Evolutionary conservation across 257 asterid species (phyloP).

Genomic region (Solanum habrochaites): DNA sequence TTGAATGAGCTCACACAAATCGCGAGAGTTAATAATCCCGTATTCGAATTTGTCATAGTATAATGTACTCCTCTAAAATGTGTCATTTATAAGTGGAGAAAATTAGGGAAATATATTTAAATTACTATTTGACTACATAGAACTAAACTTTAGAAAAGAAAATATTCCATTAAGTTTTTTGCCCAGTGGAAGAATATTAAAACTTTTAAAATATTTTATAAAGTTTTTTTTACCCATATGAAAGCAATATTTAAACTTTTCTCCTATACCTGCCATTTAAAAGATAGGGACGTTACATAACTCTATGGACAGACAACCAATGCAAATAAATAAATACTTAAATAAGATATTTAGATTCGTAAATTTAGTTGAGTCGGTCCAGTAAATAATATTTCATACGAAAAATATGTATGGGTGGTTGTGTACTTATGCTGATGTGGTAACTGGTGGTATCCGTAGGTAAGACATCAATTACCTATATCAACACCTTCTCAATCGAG

Average conservation of each 20-base stretch:
- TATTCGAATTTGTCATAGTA: neutral
- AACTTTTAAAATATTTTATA: neutral
- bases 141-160: neutral
- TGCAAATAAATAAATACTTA: neutral
- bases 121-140: neutral
- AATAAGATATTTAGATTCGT: neutral
- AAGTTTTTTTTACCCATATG: neutral
- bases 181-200: neutral
- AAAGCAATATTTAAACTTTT: too few relatives aligned
- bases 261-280: neutral
- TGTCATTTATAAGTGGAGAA: neutral
- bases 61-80: neutral
- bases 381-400: too few relatives aligned
- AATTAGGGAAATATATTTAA: neutral
- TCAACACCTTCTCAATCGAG: neutral
- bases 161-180: neutral
- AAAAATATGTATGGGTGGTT: neutral
- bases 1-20: neutral
- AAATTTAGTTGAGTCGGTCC: too few relatives aligned
- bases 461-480: neutral
- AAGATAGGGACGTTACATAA: neutral
- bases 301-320: neutral
- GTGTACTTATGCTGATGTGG: neutral
- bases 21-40: neutral
- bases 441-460: neutral